Evolutionary conservation across 768 basidiomycete species (phyloP).

Genomic region (Lactifluus subvellereus): DNA sequence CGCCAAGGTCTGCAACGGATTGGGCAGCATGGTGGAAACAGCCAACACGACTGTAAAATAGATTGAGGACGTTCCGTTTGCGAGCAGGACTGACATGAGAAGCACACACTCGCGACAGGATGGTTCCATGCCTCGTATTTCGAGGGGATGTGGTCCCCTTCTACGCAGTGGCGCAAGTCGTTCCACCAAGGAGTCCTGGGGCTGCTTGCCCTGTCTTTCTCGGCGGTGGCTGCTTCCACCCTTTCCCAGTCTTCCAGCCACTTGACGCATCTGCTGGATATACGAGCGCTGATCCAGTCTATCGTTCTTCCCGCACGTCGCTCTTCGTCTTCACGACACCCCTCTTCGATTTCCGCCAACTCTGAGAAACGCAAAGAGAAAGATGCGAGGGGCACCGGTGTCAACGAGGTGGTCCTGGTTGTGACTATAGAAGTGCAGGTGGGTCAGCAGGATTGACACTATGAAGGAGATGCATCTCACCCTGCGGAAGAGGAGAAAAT

Average conservation of each 20-base stretch:
- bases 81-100: slow-evolving; percentile 5
- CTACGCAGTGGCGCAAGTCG: slow-evolving; percentile 67
- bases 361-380: slow-evolving; percentile 79
- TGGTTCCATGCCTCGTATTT: slow-evolving; percentile 82
- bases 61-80: background rate
- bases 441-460: slow-evolving; percentile 9
- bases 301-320: slow-evolving; percentile 71
- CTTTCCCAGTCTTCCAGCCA: slow-evolving; percentile 69
- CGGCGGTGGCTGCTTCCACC: slow-evolving; percentile 31
- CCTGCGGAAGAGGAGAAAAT: slow-evolving; percentile 78
- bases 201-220: slow-evolving; percentile 26
- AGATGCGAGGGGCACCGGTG: slow-evolving; percentile 62
- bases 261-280: slow-evolving; percentile 51
- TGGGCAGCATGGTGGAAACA: slow-evolving; percentile 75
- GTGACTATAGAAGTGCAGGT: slow-evolving; percentile 45
- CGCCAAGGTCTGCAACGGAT: slow-evolving; percentile 75
- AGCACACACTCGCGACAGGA: slow-evolving; percentile 63
- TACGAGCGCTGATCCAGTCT: slow-evolving; percentile 80
- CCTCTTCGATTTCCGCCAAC: slow-evolving; percentile 61
- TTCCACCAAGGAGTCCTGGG: slow-evolving; percentile 81
- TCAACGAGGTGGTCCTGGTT: slow-evolving; percentile 68
- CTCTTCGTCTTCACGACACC: slow-evolving; percentile 75
- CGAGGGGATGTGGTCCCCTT: slow-evolving; percentile 70
- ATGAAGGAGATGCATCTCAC: slow-evolving; percentile 33
- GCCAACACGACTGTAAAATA: slow-evolving; percentile 60